These are phyloP conservation scores for Prunus davidiana DNA, from an alignment of 306 rosid genomes.

Conservation along the genomic window DNA sequence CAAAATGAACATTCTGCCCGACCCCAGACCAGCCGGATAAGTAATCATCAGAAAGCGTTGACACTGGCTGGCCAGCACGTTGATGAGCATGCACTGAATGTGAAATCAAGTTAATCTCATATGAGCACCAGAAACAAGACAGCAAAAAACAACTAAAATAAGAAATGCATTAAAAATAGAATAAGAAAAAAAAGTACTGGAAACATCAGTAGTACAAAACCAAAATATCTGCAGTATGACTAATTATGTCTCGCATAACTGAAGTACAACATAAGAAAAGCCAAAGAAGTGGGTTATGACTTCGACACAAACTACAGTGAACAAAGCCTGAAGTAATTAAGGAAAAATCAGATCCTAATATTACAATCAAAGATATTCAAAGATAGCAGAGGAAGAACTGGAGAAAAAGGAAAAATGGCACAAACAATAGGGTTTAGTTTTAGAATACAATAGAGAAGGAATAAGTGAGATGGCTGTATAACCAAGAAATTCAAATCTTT, in stretches of 20 bases:
- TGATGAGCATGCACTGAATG: not conserved
- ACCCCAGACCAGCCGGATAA: slow-evolving; percentile 22
- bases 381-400: too few relatives aligned
- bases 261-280: not conserved
- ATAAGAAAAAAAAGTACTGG: not conserved
- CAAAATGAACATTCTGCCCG: slow-evolving; percentile 42
- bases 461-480: not conserved
- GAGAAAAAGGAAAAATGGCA: too few relatives aligned
- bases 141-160: not conserved
- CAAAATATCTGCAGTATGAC: not conserved
- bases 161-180: not conserved
- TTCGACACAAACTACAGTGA: too few relatives aligned
- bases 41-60: slow-evolving; percentile 9
- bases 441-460: too few relatives aligned
- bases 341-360: too few relatives aligned
- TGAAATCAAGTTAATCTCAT: slow-evolving; percentile 5
- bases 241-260: not conserved
- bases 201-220: not conserved
- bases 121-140: not conserved
- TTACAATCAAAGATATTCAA: too few relatives aligned
- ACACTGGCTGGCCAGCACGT: not conserved
- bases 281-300: too few relatives aligned
- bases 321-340: too few relatives aligned
- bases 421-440: too few relatives aligned
- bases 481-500: not conserved